Percentiles rank a stretch among this genome's conserved stretches.
Conservation (phyloP, 164 flowering plant genomes). For the Nymphaea thermarum region DNA sequence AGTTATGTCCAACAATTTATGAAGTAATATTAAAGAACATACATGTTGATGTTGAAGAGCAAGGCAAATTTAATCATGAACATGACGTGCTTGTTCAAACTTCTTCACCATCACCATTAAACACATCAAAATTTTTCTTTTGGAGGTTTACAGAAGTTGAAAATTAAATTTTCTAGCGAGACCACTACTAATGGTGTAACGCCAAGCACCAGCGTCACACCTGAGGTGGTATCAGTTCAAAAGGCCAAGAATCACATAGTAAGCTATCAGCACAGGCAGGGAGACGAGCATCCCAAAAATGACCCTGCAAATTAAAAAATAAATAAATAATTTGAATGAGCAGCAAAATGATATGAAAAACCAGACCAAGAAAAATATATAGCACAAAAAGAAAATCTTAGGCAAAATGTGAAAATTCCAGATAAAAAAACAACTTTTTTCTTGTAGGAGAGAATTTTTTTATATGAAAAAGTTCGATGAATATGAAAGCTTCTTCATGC, state of each 20-base stretch:
- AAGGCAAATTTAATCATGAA: background rate
- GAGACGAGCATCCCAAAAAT: slow-evolving; percentile 53
- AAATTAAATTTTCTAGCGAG: background rate
- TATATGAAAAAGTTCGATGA: no score
- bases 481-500: no score
- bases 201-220: background rate
- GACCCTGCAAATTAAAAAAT: slow-evolving; percentile 33
- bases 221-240: slow-evolving; percentile 14
- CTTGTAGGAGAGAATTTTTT: no score
- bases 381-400: no score
- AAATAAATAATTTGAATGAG: no score
- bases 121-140: background rate
- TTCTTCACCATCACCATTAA: background rate
- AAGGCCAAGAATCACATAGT: slow-evolving; percentile 30
- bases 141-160: background rate
- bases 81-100: background rate
- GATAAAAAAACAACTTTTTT: no score
- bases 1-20: no score
- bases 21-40: no score
- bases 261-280: slow-evolving; percentile 43
- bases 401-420: no score
- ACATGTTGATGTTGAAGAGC: no score
- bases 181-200: background rate
- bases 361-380: no score
- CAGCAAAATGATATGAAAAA: no score